Percentiles rank a stretch among this genome's conserved stretches.
Conservation (phyloP, 2,329 filamentous ascomycete species). For the Colletotrichum limetticola region DNA sequence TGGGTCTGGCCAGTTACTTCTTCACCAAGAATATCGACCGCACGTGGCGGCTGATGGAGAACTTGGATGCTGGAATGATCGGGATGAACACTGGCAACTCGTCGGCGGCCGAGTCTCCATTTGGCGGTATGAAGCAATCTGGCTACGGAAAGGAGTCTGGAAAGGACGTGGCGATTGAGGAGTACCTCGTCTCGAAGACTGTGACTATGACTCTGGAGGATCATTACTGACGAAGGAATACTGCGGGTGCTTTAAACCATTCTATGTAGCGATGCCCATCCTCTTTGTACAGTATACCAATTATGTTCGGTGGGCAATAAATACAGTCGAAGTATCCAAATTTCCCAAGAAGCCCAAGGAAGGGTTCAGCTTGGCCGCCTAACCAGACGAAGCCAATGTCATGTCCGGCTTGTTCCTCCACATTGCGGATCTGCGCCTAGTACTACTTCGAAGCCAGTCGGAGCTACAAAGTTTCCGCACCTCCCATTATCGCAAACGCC, state of each 20-base stretch:
- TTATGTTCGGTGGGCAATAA: background rate
- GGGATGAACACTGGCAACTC: slow-evolving; percentile 46
- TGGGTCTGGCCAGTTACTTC: slow-evolving; percentile 82
- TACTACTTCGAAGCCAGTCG: slow-evolving; percentile 12
- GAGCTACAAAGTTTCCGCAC: slow-evolving; percentile 29
- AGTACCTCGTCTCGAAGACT: slow-evolving; percentile 58
- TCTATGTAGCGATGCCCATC: background rate
- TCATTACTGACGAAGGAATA: slow-evolving; percentile 42
- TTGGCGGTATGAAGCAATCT: slow-evolving; percentile 60
- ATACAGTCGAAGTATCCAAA: background rate
- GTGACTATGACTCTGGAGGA: slow-evolving; percentile 55
- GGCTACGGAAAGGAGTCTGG: slow-evolving; percentile 59
- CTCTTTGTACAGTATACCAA: background rate
- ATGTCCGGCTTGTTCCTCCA: background rate
- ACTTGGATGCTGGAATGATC: slow-evolving; percentile 74
- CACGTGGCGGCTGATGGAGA: slow-evolving; percentile 55
- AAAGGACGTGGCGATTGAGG: slow-evolving; percentile 58
- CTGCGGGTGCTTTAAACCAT: too few relatives aligned
- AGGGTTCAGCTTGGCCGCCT: too few relatives aligned
- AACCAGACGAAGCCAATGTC: background rate
- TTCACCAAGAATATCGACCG: slow-evolving; percentile 63
- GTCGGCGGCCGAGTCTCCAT: slow-evolving; percentile 55
- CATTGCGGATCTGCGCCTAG: slow-evolving; percentile 16
- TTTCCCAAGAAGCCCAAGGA: background rate
- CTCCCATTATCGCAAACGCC: slow-evolving; percentile 27